Evolutionary conservation across 2,329 filamentous ascomycete species (phyloP).

Genomic region (Pyricularia grisea): DNA sequence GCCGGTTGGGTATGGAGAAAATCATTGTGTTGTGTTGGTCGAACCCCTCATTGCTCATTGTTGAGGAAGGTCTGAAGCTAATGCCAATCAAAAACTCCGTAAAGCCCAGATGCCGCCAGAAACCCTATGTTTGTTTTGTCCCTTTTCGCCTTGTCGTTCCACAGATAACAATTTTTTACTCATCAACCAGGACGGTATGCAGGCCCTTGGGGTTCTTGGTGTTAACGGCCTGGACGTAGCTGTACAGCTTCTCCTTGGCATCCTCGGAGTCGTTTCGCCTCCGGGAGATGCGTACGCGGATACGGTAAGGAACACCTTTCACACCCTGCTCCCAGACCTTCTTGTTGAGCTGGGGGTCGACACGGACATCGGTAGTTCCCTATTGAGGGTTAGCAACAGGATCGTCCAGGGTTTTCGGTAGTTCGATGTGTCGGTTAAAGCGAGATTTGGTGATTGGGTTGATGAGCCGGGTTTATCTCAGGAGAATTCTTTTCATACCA

Average conservation of each 20-base stretch:
- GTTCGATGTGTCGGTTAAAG: neutral
- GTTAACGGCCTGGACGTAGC: conserved; percentile 98
- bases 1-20: neutral
- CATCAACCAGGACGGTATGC: conserved; percentile 78
- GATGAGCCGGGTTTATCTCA: neutral
- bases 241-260: conserved; percentile 99
- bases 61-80: conserved; percentile 6
- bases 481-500: conserved; percentile 59
- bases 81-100: conserved; percentile 8
- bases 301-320: conserved; percentile 96
- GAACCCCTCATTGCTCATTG: conserved; percentile 4
- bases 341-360: conserved; percentile 99
- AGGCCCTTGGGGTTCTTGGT: conserved; percentile 99
- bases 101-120: conserved; percentile 7
- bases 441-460: conserved; percentile 1
- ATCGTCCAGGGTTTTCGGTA: conserved; percentile 3
- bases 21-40: conserved; percentile 1
- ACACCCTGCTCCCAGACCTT: conserved; percentile 99
- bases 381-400: conserved; percentile 27
- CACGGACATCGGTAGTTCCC: conserved; percentile 94
- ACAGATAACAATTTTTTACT: conserved; percentile 34
- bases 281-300: conserved; percentile 96
- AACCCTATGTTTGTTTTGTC: conserved; percentile 13
- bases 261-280: conserved; percentile 99
- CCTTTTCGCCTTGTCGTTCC: conserved; percentile 16